Evolutionary conservation across 2,329 filamentous ascomycete genomes (phyloP), one percentile per base, ranked within the genome.

Genomic region (Aspergillus aculeatinus): DNA sequence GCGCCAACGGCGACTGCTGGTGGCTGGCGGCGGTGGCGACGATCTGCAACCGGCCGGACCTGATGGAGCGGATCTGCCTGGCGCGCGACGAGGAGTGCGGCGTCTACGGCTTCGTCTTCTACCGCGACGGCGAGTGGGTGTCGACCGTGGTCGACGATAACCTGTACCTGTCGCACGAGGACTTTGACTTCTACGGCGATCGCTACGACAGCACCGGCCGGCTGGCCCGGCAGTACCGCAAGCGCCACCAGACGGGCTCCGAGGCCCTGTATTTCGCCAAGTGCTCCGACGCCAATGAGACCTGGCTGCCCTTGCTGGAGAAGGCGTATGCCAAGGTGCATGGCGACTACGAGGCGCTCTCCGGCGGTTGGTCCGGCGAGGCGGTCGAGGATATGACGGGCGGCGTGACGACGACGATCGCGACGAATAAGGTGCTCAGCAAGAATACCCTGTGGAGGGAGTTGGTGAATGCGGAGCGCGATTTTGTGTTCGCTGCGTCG

Each of bases 271-370:
- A 90, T 75, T 94, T 94, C 75, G 89, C 88, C 2, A 87, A 89
- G 69, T 91, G 88, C 75, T 84, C 84, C 61, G 86, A 91, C 63
- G 85, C 87, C 35, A 91, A 92, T 69, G 90, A 94, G 73, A 94
- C 90, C 0, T 95, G 91, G 91, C 81, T 94, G 5, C 89, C 90
- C 0, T 77, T 95, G 25, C 79, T 93, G 1, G 90, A 94, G 69
- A 94, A 94, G 74, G 91, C 91, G 1, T 94, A 90, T 70, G 91
- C 91, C 21, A 51, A 51, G 49, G 27, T 51, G 25, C 49, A 51
- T 31, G 49, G 49, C 4, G 49, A 51, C 4, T 51, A 51, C 19
- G 49, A 51, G n/a, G 21, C 49, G 5, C 49, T 51, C 25, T 51
- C 23, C 10, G 49, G 49, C 5, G 49, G 49, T 4, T 51, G 49